A percentile compares a stretch with the other conserved stretches of the same genome.
phyloP scores from a whole-genome alignment of 2,329 filamentous ascomycete species.

The Dactylellina haptotyla region DNA sequence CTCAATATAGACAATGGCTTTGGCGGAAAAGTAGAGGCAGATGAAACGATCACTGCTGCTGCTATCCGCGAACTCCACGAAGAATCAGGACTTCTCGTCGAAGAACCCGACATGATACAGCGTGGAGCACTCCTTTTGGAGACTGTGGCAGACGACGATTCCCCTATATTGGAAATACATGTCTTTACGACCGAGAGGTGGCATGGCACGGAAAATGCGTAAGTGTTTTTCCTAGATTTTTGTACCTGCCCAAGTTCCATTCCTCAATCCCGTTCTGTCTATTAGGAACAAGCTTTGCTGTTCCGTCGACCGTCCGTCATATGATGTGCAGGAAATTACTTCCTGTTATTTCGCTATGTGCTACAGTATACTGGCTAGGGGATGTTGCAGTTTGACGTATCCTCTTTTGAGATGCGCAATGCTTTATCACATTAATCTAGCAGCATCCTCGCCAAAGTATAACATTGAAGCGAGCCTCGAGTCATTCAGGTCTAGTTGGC shows the following conservation, averaged over 20 bases:
- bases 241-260: neutral
- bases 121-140: conserved; percentile 31
- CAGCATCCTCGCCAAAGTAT: neutral
- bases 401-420: conserved; percentile 1
- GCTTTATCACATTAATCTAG: conserved; percentile 3
- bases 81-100: conserved; percentile 36
- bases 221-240: conserved; percentile 36
- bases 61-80: conserved; percentile 57
- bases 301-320: conserved; percentile 35
- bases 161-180: conserved; percentile 57
- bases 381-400: conserved; percentile 29
- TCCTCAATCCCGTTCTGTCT: conserved; percentile 2
- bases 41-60: conserved; percentile 56
- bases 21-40: conserved; percentile 57
- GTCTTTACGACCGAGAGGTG: conserved; percentile 56
- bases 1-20: conserved; percentile 57
- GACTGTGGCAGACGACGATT: conserved; percentile 53
- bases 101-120: conserved; percentile 25
- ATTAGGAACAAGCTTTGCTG: conserved; percentile 39
- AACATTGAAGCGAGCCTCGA: conserved; percentile 12
- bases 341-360: conserved; percentile 31
- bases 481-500: conserved; percentile 6
- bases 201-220: conserved; percentile 55
- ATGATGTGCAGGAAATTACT: conserved; percentile 28
- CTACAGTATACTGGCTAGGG: conserved; percentile 30